Conservation (phyloP, 805 yeast species). For the Ogataea saltuana region DNA sequence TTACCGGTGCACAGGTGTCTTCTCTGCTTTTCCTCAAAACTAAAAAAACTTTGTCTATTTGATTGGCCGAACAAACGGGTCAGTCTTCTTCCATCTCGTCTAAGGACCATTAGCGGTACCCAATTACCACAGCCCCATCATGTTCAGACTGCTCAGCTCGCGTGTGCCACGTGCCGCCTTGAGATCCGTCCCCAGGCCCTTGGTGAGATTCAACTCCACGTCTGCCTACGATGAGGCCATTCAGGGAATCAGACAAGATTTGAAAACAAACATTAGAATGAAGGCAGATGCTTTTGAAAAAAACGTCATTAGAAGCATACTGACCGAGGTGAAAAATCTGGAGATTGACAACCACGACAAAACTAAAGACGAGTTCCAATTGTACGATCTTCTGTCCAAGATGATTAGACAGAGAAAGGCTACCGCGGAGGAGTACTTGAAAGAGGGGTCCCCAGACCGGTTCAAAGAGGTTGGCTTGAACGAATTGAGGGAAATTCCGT, state of each 20-base stretch:
- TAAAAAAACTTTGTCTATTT: too few species aligned
- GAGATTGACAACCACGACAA: slow-evolving; percentile 35
- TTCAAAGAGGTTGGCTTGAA: slow-evolving; percentile 39
- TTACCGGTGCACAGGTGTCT: neutral
- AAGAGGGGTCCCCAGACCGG: slow-evolving; percentile 43
- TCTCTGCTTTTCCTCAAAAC: too few species aligned
- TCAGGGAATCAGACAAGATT: slow-evolving; percentile 32
- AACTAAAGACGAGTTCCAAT: slow-evolving; percentile 33
- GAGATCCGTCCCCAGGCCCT: neutral
- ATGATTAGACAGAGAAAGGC: slow-evolving; percentile 43
- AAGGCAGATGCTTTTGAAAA: slow-evolving; percentile 39
- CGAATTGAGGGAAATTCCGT: slow-evolving; percentile 40
- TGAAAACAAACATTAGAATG: slow-evolving; percentile 35
- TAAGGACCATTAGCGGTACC: neutral
- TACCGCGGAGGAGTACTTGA: slow-evolving; percentile 39
- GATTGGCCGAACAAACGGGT: too few species aligned
- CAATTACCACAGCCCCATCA: neutral
- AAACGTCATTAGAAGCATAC: slow-evolving; percentile 41
- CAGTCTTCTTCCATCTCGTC: too few species aligned
- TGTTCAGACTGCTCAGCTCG: too few species aligned
- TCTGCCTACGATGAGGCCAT: slow-evolving; percentile 32
- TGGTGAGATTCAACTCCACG: slow-evolving; percentile 31
- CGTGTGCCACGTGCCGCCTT: too few species aligned
- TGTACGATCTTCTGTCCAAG: slow-evolving; percentile 37
- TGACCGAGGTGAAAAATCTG: slow-evolving; percentile 42